phyloP scores from a whole-genome alignment of 768 basidiomycete genomes.

The Trametes cubensis region DNA sequence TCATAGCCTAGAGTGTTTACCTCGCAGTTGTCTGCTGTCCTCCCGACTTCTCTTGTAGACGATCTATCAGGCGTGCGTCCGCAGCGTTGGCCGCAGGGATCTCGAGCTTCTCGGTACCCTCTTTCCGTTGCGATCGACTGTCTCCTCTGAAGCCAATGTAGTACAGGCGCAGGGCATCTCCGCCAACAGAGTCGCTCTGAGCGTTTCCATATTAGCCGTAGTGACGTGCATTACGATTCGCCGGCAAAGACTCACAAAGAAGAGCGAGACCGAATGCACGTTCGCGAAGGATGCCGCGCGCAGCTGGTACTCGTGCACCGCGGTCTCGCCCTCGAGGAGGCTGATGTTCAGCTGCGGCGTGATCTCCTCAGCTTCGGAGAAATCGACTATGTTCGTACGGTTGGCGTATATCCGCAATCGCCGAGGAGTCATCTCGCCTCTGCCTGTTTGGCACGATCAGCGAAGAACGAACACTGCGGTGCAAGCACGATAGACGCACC shows the following conservation, averaged over 20 bases:
- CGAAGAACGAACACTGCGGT: conserved; percentile 9
- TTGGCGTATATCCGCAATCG: conserved; percentile 78
- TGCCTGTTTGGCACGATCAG: conserved; percentile 46
- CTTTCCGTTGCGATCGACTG: conserved; percentile 52
- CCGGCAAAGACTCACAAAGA: conserved; percentile 64
- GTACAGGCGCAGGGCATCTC: conserved; percentile 66
- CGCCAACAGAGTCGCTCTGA: conserved; percentile 70
- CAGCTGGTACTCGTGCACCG: conserved; percentile 76
- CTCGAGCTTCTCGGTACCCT: conserved; percentile 64
- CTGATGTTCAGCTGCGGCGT: conserved; percentile 73
- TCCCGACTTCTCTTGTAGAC: conserved; percentile 56
- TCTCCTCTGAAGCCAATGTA: conserved; percentile 87
- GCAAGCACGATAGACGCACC: conserved; percentile 47
- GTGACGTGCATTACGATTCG: neutral
- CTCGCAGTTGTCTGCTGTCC: conserved; percentile 68
- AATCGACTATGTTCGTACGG: conserved; percentile 74
- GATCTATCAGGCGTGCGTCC: conserved; percentile 68
- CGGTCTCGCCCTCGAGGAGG: conserved; percentile 69
- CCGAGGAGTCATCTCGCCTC: conserved; percentile 77
- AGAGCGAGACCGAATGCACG: conserved; percentile 71
- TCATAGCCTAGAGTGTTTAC: conserved; percentile 24
- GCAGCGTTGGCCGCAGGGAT: conserved; percentile 82
- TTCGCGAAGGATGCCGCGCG: conserved; percentile 76
- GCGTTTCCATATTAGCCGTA: neutral
- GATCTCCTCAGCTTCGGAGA: conserved; percentile 67